These are phyloP conservation scores for Madurella mycetomatis DNA, from an alignment of 2,329 filamentous ascomycete species.

Conservation along the genomic window DNA sequence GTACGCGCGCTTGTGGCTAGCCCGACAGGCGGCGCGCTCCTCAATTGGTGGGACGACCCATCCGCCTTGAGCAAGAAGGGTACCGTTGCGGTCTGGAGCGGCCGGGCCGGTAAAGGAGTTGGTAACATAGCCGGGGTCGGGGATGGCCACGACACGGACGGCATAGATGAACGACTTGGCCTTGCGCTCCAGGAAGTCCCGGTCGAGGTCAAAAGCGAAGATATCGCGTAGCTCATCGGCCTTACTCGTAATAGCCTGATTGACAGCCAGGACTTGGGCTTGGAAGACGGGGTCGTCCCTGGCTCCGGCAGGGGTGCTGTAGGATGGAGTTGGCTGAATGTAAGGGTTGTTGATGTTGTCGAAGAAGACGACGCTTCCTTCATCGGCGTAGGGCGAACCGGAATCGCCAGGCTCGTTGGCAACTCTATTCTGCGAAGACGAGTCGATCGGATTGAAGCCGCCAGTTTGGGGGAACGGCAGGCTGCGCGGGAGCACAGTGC, in stretches of 20 bases:
- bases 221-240: constrained; percentile 1
- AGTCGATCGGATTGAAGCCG: constrained; percentile 1
- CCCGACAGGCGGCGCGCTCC: constrained; percentile 17
- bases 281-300: constrained; percentile 3
- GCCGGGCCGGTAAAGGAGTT: constrained; percentile 21
- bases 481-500: constrained; percentile 12
- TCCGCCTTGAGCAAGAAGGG: constrained; percentile 22
- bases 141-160: constrained; percentile 23
- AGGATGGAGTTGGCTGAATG: not conserved
- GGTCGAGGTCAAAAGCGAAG: constrained; percentile 7
- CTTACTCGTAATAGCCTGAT: not conserved
- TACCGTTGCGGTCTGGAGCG: constrained; percentile 9
- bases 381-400: not conserved
- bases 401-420: not conserved
- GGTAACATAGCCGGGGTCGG: not conserved
- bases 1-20: constrained; percentile 8
- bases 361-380: constrained; percentile 2
- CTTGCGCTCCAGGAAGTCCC: constrained; percentile 11
- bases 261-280: constrained; percentile 1
- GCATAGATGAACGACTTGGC: constrained; percentile 23
- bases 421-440: not conserved
- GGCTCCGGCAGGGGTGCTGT: not conserved
- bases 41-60: constrained; percentile 26
- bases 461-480: constrained; percentile 6
- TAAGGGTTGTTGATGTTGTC: constrained; percentile 1